Conservation (phyloP, 139 green algal genomes). For the Coccomyxa sp. region DNA sequence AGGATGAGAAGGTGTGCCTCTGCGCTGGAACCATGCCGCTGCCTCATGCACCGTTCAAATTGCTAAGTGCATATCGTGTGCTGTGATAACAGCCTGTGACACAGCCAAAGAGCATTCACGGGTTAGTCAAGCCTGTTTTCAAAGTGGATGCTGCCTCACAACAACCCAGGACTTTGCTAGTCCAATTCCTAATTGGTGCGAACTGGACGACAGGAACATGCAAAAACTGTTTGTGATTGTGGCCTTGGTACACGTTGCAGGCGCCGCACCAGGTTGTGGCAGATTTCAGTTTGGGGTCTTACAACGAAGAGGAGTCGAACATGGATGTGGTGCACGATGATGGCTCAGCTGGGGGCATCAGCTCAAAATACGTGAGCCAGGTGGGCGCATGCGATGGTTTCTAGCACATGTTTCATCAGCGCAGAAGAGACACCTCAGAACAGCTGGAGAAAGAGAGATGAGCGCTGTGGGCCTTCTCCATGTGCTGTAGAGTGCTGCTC, state of each 20-base stretch:
- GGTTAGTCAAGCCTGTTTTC: neutral
- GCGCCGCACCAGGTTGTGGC: neutral
- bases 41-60: neutral
- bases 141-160: no score
- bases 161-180: no score
- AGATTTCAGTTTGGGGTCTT: slow-evolving; percentile 57
- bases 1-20: slow-evolving; percentile 27
- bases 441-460: no score
- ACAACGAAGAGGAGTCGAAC: slow-evolving; percentile 28
- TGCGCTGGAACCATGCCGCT: no score
- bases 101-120: neutral
- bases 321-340: slow-evolving; percentile 30
- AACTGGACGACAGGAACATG: neutral
- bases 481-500: no score
- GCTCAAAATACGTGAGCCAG: neutral
- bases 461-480: no score
- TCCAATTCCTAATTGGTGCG: no score
- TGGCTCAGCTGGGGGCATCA: no score
- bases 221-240: neutral
- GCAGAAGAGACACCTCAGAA: no score
- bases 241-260: neutral
- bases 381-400: neutral
- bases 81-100: neutral
- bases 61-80: neutral
- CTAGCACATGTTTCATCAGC: no score